A percentile compares a stretch with the other conserved stretches of the same genome.
phyloP scores from a whole-genome alignment of 177 flowering plant genomes.

The Telopea speciosissima region DNA sequence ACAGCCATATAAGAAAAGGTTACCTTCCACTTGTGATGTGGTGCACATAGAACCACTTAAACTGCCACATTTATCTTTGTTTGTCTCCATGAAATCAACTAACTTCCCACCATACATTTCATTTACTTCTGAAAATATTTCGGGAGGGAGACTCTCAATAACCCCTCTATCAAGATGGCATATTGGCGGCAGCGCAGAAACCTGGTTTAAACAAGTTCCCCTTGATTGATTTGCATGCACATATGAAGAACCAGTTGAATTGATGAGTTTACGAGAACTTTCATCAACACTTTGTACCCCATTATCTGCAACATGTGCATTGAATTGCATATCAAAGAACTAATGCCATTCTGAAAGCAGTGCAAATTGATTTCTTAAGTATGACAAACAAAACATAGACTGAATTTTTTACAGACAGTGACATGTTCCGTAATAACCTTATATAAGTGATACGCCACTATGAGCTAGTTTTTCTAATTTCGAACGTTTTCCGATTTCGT shows the following conservation, averaged over 20 bases:
- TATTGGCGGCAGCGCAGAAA: constrained; percentile 46
- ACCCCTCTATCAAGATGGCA: constrained; percentile 69
- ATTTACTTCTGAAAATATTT: constrained; percentile 69
- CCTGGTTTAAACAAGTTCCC: constrained; percentile 23
- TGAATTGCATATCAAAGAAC: constrained; percentile 8
- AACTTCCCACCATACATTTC: constrained; percentile 64
- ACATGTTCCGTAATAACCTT: no score
- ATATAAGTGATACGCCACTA: no score
- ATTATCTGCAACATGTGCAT: constrained; percentile 14
- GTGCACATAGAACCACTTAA: constrained; percentile 5
- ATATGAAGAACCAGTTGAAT: constrained; percentile 16
- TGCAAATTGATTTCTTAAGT: neutral
- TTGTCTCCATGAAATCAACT: constrained; percentile 33
- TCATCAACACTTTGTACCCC: constrained; percentile 18
- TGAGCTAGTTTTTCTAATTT: no score
- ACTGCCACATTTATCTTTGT: constrained; percentile 19
- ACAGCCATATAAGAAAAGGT: neutral
- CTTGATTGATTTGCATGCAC: constrained; percentile 13
- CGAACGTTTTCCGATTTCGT: no score
- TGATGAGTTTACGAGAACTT: constrained; percentile 13
- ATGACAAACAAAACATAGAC: neutral
- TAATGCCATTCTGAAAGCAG: constrained; percentile 6
- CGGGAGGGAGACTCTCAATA: constrained; percentile 68
- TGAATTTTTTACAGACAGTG: no score
- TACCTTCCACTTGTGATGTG: constrained; percentile 21